Evolutionary conservation across 2,329 filamentous ascomycete species (phyloP), one percentile per base, ranked within the genome.

Genomic region (Aspergillus ruber): DNA sequence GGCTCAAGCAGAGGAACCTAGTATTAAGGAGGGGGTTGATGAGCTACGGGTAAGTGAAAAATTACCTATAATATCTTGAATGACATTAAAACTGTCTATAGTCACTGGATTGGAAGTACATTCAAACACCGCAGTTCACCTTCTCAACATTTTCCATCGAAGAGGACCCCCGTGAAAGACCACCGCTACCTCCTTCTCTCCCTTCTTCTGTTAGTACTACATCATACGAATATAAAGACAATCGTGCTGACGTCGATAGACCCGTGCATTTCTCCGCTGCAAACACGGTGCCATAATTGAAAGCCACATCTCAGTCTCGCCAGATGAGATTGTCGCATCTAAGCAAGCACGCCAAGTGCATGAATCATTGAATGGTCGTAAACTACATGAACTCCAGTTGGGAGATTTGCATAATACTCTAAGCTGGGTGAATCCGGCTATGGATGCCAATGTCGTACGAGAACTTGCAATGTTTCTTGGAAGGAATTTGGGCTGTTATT

Each of bases 51-150:
- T 83, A 60, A 61, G 74, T 67, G 35, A 12, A 25, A 8, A 20
- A 20, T 15, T 2, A 7, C 13, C 4, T 21, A 20, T 32, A 7
- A 20, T 44, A 20, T 6, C 5, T n/a, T 35, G 33, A n/a, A 9
- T 10, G 12, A 4, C 29, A 42, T 42, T 8, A 45, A 53, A 50
- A 23, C 40, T 36, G 43, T 45, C 32, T 40, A 44, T 57, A 75
- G 61, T 76, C 64, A 38, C 41, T 56, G 46, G 67, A 69, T 58
- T 96, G 90, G 89, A 85, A 85, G 49, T 95, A 85, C 67, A 80
- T 80, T 2, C 90, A 95, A 69, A 95, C 90, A 2, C 90, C 90
- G 1, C 84, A 84, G 47, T 96, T 95, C 65, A 82, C 78, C 6
- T 83, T 91, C 56, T 82, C 80, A 3, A 83, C 79, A 3, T 71